Conservation (phyloP, 2,329 filamentous ascomycete species). For the Stenocarpella maydis region DNA sequence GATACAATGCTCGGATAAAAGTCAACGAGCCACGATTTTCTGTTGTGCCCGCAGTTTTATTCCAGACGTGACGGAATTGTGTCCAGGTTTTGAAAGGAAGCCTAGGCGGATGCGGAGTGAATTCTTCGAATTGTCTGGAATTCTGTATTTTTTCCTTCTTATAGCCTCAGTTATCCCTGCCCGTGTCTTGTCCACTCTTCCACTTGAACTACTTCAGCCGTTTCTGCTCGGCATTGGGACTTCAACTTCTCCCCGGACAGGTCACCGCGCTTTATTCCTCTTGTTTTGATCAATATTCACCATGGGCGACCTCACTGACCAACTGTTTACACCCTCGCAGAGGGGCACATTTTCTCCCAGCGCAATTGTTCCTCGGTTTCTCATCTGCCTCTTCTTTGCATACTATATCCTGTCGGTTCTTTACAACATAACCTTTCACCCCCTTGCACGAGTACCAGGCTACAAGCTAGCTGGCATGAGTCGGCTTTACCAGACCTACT, state of each 20-base stretch:
- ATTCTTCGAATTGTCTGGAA: not conserved
- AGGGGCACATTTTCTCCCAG: not conserved
- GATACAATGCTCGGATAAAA: too few relatives aligned
- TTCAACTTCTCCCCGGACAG: not conserved
- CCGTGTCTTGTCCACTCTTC: too few relatives aligned
- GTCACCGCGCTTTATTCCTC: not conserved
- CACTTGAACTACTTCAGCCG: not conserved
- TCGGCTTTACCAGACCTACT: not conserved
- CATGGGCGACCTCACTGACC: not conserved
- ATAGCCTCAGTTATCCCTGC: too few relatives aligned
- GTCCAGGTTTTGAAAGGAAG: not conserved
- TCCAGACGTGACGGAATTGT: not conserved
- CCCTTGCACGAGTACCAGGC: not conserved
- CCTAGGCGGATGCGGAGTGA: not conserved
- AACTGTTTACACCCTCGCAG: not conserved
- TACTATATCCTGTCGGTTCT: not conserved
- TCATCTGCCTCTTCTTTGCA: not conserved
- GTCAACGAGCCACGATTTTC: too few relatives aligned
- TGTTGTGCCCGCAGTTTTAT: too few relatives aligned
- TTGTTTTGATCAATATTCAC: not conserved
- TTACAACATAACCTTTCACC: not conserved
- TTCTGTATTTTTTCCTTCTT: too few relatives aligned
- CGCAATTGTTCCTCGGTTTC: not conserved
- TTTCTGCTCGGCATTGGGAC: not conserved
- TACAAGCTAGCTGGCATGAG: not conserved